Percentiles rank a stretch among this genome's conserved stretches.
Evolutionary conservation across 2,329 filamentous ascomycete genomes (phyloP).

Genomic region (Aspergillus fischeri): DNA sequence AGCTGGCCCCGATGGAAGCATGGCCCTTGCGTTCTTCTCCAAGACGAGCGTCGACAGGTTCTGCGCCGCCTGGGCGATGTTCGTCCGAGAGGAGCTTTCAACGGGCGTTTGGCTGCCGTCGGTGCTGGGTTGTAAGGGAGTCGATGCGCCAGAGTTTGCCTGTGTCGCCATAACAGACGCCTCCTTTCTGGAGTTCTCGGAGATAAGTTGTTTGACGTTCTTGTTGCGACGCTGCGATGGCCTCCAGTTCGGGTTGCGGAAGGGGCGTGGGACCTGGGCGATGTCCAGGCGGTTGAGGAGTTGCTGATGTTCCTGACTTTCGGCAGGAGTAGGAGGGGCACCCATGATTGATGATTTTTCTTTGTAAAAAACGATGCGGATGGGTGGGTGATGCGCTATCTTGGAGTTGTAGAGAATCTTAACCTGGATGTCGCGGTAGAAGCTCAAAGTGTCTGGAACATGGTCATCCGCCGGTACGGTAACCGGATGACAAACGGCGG

Average conservation of each 20-base stretch:
- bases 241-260: slow-evolving; percentile 87
- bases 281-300: slow-evolving; percentile 92
- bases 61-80: slow-evolving; percentile 84
- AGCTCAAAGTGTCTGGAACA: background rate
- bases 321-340: slow-evolving; percentile 61
- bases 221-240: slow-evolving; percentile 96
- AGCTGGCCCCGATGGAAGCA: slow-evolving; percentile 56
- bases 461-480: background rate
- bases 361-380: slow-evolving; percentile 1
- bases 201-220: slow-evolving; percentile 94
- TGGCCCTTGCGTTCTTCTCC: slow-evolving; percentile 63
- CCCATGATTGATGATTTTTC: slow-evolving; percentile 40
- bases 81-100: slow-evolving; percentile 44
- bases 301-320: slow-evolving; percentile 77
- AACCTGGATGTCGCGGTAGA: background rate
- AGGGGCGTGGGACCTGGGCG: slow-evolving; percentile 77
- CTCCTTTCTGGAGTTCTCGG: slow-evolving; percentile 82
- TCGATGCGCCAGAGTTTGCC: slow-evolving; percentile 74
- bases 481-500: background rate
- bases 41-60: slow-evolving; percentile 83
- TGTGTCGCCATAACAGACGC: slow-evolving; percentile 82
- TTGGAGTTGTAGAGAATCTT: background rate
- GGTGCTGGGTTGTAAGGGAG: slow-evolving; percentile 51
- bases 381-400: background rate
- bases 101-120: slow-evolving; percentile 46